Conservation (phyloP, 306 rosid species). For the Vigna trinervia region DNA sequence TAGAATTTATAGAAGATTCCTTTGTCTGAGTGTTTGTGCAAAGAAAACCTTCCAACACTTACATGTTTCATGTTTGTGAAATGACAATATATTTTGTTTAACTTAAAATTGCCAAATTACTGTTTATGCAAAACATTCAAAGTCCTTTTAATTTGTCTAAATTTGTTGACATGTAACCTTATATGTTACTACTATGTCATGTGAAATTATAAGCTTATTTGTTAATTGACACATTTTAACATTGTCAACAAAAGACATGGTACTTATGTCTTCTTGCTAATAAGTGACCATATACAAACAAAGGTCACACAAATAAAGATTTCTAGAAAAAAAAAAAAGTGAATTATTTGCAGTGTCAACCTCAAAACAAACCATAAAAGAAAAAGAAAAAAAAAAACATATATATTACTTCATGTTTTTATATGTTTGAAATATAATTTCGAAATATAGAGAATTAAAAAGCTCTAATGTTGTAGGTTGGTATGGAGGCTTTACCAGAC, state of each 20-base stretch:
- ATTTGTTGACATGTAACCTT: background rate
- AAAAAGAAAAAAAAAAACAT: too few relatives aligned
- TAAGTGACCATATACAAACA: too few relatives aligned
- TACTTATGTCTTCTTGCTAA: too few relatives aligned
- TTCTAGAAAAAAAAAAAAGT: too few relatives aligned
- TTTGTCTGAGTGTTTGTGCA: background rate
- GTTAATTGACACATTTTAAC: background rate
- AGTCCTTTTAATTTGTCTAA: background rate
- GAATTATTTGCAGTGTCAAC: too few relatives aligned
- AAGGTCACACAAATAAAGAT: too few relatives aligned
- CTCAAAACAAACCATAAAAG: too few relatives aligned
- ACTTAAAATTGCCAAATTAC: background rate
- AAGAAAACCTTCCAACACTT: background rate
- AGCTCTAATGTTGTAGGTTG: too few relatives aligned
- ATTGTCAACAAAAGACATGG: background rate
- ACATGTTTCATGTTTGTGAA: constrained; percentile 3
- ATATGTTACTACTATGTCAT: background rate
- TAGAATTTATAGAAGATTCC: background rate
- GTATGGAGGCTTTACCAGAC: too few relatives aligned
- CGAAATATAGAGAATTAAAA: too few relatives aligned
- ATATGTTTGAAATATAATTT: too few relatives aligned
- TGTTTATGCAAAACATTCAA: background rate
- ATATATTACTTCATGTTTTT: too few relatives aligned
- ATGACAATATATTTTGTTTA: background rate
- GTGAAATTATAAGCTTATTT: background rate